Evolutionary conservation across 495 filamentous ascomycete genomes (phyloP).

Genomic region (Penicillium herquei): DNA sequence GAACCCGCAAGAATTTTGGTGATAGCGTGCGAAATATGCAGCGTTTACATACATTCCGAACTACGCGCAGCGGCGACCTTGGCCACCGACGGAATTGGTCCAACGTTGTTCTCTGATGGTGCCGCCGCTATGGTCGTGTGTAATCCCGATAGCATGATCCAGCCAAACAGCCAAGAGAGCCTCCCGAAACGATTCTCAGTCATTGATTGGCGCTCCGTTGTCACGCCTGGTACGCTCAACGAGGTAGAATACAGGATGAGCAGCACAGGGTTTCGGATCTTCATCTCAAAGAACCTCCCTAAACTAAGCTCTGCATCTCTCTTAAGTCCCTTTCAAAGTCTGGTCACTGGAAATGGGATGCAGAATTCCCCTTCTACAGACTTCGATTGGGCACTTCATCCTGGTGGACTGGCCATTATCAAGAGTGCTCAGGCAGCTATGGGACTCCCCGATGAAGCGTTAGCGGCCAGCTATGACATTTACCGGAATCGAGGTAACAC

Average conservation of each 20-base stretch:
- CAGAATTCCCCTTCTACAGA: conserved; percentile 30
- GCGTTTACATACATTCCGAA: conserved; percentile 56
- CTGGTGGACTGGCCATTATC: conserved; percentile 63
- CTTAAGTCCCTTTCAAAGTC: background rate
- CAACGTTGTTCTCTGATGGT: conserved; percentile 62
- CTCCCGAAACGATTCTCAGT: conserved; percentile 49
- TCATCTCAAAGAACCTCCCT: background rate
- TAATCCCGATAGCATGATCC: conserved; percentile 41
- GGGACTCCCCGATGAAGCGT: conserved; percentile 53
- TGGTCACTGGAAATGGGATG: background rate
- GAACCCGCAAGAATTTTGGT: conserved; percentile 38
- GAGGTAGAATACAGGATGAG: background rate
- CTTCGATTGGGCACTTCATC: conserved; percentile 71
- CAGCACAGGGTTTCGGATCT: background rate
- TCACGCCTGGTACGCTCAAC: conserved; percentile 47
- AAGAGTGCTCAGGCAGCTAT: conserved; percentile 54
- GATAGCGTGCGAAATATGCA: conserved; percentile 60
- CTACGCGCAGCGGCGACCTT: conserved; percentile 46
- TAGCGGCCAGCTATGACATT: conserved; percentile 60
- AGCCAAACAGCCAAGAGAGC: background rate
- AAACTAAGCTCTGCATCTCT: background rate
- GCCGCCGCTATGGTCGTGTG: conserved; percentile 57
- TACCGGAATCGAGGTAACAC: conserved; percentile 65
- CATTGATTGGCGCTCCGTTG: conserved; percentile 57
- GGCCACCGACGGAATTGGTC: conserved; percentile 56